These are phyloP conservation scores for Volvox carteri DNA, from an alignment of 163 green algal genomes.

Conservation along the genomic window DNA sequence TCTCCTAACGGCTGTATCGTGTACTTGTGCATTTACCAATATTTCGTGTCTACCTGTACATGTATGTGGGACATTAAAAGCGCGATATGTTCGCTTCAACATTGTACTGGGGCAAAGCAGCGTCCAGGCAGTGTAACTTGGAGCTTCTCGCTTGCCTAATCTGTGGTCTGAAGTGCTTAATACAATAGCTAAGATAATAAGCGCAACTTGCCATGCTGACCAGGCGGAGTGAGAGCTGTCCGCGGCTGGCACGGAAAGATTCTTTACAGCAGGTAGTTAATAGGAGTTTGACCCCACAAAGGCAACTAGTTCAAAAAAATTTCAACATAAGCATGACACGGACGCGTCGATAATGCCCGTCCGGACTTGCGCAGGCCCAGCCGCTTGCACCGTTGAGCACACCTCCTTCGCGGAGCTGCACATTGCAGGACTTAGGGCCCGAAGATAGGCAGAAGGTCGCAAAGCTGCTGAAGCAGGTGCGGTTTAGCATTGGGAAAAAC, in stretches of 20 bases:
- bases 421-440: slow-evolving; percentile 61
- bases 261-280: neutral
- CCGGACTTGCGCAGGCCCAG: neutral
- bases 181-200: too few species aligned
- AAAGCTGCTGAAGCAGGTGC: slow-evolving; percentile 65
- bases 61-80: too few species aligned
- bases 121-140: too few species aligned
- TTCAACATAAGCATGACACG: neutral
- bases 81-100: too few species aligned
- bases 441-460: slow-evolving; percentile 69
- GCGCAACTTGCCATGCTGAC: neutral
- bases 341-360: neutral
- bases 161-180: too few species aligned
- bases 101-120: too few species aligned
- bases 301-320: neutral
- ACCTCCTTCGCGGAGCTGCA: slow-evolving; percentile 24
- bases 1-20: too few species aligned
- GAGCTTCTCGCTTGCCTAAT: too few species aligned
- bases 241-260: slow-evolving; percentile 7
- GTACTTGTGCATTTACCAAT: too few species aligned
- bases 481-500: neutral
- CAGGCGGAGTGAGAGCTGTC: slow-evolving; percentile 50
- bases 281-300: neutral
- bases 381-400: neutral
- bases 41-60: too few species aligned